Conservation (phyloP, 176 grass and related monocot genomes). For the Bromus sterilis region DNA sequence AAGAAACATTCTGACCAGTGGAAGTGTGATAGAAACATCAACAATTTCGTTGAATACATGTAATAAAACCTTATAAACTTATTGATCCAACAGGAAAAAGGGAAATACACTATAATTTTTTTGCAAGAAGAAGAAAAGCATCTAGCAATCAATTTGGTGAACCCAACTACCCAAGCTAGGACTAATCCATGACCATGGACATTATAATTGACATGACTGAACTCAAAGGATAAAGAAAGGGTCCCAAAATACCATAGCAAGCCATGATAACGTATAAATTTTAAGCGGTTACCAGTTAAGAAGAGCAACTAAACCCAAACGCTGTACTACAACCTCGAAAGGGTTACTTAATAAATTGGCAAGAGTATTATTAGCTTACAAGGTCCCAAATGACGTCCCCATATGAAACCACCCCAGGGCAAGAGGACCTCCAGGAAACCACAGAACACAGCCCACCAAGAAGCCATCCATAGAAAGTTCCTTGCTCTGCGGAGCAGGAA, state of each 20-base stretch:
- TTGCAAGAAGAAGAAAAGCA: background rate
- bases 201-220: background rate
- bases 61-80: background rate
- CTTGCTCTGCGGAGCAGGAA: background rate
- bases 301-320: background rate
- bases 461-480: background rate
- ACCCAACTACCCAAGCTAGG: background rate
- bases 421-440: background rate
- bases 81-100: too few species aligned
- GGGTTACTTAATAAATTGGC: background rate
- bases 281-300: background rate
- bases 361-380: background rate
- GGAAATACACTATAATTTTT: background rate
- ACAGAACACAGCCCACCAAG: background rate
- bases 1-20: background rate
- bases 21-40: background rate
- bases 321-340: background rate
- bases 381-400: background rate
- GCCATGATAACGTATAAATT: background rate
- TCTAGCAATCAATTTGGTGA: background rate
- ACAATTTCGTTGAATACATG: background rate
- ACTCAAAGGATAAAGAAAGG: background rate
- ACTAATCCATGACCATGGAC: background rate
- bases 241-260: background rate
- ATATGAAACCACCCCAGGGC: background rate